Conservation (phyloP, 75 land plant species). For the Cryptomeria japonica region DNA sequence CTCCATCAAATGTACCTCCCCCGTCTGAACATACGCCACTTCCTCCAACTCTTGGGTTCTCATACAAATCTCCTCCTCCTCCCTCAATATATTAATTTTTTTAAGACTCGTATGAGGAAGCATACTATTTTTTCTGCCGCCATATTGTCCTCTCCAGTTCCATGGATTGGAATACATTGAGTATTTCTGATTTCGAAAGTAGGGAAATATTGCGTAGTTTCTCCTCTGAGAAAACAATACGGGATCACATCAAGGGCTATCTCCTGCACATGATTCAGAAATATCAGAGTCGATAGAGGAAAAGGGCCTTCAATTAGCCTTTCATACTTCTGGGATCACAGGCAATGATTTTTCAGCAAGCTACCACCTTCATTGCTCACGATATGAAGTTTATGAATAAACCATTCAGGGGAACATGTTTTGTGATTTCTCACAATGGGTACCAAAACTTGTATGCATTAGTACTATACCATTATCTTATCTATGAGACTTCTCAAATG, state of each 20-base stretch:
- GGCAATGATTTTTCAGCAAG: not conserved
- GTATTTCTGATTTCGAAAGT: not conserved
- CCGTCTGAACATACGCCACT: not conserved
- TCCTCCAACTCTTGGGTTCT: conserved; percentile 19
- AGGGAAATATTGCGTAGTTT: not conserved
- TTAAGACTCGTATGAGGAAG: not conserved
- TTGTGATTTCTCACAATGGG: too few species aligned
- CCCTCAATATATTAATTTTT: conserved; percentile 7
- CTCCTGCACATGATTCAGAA: not conserved
- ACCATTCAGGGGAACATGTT: not conserved
- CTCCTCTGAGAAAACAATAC: too few species aligned
- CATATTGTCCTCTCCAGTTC: not conserved
- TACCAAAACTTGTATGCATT: too few species aligned
- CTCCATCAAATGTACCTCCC: too few species aligned
- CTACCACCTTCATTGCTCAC: not conserved
- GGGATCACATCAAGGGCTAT: too few species aligned
- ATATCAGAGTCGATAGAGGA: not conserved
- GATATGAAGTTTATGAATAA: not conserved
- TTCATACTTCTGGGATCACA: not conserved
- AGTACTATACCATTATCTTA: too few species aligned
- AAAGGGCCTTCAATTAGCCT: not conserved
- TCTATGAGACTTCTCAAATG: too few species aligned
- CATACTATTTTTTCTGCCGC: not conserved
- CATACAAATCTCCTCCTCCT: conserved; percentile 27
- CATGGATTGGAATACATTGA: not conserved